phyloP scores from a whole-genome alignment of 2,329 filamentous ascomycete genomes.

The Stemphylium lycopersici region DNA sequence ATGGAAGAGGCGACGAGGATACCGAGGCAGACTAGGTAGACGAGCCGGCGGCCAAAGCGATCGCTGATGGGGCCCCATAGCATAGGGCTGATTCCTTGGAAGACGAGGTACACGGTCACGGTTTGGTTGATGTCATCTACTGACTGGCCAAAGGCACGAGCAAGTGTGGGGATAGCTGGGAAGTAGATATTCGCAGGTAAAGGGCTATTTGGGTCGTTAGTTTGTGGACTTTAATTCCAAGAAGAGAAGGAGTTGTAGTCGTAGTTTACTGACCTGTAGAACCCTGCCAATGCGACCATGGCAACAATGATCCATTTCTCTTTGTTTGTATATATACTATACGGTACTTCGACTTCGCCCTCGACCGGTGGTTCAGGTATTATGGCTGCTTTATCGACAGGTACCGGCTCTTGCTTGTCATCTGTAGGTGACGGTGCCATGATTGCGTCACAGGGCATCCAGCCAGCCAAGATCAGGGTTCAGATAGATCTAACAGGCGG shows the following conservation, averaged over 20 bases:
- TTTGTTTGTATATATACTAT: conserved; percentile 37
- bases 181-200: conserved; percentile 53
- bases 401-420: conserved; percentile 20
- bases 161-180: conserved; percentile 44
- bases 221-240: not conserved
- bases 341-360: conserved; percentile 28
- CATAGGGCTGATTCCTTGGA: conserved; percentile 60
- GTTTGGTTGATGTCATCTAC: conserved; percentile 57
- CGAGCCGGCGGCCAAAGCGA: conserved; percentile 57
- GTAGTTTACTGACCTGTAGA: conserved; percentile 31
- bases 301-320: conserved; percentile 42
- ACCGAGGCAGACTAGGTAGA: conserved; percentile 53
- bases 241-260: not conserved
- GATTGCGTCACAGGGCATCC: not conserved
- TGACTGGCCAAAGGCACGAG: conserved; percentile 49
- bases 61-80: conserved; percentile 60
- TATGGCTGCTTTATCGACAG: conserved; percentile 17
- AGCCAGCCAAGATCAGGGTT: not conserved
- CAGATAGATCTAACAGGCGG: not conserved
- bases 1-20: conserved; percentile 44
- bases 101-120: conserved; percentile 56
- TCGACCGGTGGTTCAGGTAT: conserved; percentile 15
- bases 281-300: conserved; percentile 39
- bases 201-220: conserved; percentile 22
- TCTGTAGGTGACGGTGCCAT: conserved; percentile 14